These are phyloP conservation scores for Candida sonorensis DNA, from an alignment of 805 yeast genomes.

Conservation along the genomic window DNA sequence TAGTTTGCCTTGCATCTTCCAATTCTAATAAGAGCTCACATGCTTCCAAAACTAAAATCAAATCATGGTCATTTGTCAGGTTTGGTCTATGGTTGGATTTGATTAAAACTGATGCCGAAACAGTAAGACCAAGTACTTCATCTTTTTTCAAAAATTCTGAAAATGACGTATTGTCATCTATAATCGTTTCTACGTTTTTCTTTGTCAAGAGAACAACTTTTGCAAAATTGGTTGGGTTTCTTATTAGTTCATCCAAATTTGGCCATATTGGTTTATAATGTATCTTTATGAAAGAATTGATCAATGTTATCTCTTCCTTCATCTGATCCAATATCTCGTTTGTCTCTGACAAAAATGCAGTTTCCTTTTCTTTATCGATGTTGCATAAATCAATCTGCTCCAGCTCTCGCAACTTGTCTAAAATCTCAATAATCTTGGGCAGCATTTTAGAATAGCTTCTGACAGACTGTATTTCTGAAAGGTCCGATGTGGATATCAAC, in stretches of 20 bases:
- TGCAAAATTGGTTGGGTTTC: slow-evolving; percentile 58
- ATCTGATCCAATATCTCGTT: slow-evolving; percentile 51
- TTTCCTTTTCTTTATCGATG: slow-evolving; percentile 33
- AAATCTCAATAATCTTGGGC: slow-evolving; percentile 14
- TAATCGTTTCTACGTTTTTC: slow-evolving; percentile 22
- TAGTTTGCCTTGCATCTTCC: slow-evolving; percentile 32
- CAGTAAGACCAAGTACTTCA: slow-evolving; percentile 61
- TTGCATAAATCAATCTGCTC: slow-evolving; percentile 22
- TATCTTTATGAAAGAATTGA: slow-evolving; percentile 43
- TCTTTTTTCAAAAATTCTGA: slow-evolving; percentile 48
- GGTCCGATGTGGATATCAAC: slow-evolving; percentile 8
- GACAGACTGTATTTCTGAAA: slow-evolving; percentile 17
- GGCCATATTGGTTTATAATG: slow-evolving; percentile 60
- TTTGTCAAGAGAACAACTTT: slow-evolving; percentile 44
- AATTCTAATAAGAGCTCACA: slow-evolving; percentile 44
- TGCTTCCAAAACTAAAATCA: slow-evolving; percentile 34
- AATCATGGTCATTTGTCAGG: slow-evolving; percentile 21
- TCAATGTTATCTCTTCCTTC: slow-evolving; percentile 42
- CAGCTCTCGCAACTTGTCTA: slow-evolving; percentile 20
- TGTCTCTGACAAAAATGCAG: slow-evolving; percentile 43
- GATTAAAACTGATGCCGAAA: slow-evolving; percentile 55
- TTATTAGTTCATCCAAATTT: slow-evolving; percentile 59
- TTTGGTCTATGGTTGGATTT: slow-evolving; percentile 16
- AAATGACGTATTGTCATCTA: slow-evolving; percentile 28
- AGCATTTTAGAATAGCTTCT: slow-evolving; percentile 22